Percentiles rank a stretch among this genome's conserved stretches.
Evolutionary conservation across 805 yeast species (phyloP).

Genomic region (Pichia pseudocactophila): DNA sequence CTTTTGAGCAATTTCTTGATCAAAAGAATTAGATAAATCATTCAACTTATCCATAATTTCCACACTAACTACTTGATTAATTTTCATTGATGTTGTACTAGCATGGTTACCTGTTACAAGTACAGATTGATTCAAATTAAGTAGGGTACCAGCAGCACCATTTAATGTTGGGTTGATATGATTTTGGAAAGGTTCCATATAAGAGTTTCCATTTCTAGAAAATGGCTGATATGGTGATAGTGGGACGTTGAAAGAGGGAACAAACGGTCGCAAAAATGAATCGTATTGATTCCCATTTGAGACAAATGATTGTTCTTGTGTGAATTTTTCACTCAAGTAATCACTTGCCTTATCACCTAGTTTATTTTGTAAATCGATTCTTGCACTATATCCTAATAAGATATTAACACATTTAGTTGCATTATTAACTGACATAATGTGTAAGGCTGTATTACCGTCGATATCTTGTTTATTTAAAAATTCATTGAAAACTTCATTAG

Average conservation of each 20-base stretch:
- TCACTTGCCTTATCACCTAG: conserved; percentile 35
- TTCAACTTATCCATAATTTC: conserved; percentile 42
- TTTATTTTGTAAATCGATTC: conserved; percentile 42
- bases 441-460: conserved; percentile 49
- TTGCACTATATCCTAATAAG: conserved; percentile 41
- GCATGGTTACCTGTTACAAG: conserved; percentile 22
- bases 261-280: conserved; percentile 22
- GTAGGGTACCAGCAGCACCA: background rate
- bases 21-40: conserved; percentile 43
- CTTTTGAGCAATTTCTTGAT: conserved; percentile 38
- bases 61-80: conserved; percentile 39
- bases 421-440: conserved; percentile 38
- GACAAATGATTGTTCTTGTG: conserved; percentile 10
- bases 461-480: conserved; percentile 49
- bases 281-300: conserved; percentile 1
- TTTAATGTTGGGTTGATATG: background rate
- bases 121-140: conserved; percentile 3
- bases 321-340: conserved; percentile 25
- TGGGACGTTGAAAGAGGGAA: conserved; percentile 7
- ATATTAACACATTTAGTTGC: conserved; percentile 37
- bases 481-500: conserved; percentile 50
- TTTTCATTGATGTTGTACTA: conserved; percentile 47
- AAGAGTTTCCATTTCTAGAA: conserved; percentile 1
- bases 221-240: background rate
- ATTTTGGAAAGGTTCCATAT: conserved; percentile 11